Percentiles rank a stretch among this genome's conserved stretches.
These are phyloP conservation scores for Auricularia cornea DNA, from an alignment of 768 basidiomycete genomes.

Conservation along the genomic window DNA sequence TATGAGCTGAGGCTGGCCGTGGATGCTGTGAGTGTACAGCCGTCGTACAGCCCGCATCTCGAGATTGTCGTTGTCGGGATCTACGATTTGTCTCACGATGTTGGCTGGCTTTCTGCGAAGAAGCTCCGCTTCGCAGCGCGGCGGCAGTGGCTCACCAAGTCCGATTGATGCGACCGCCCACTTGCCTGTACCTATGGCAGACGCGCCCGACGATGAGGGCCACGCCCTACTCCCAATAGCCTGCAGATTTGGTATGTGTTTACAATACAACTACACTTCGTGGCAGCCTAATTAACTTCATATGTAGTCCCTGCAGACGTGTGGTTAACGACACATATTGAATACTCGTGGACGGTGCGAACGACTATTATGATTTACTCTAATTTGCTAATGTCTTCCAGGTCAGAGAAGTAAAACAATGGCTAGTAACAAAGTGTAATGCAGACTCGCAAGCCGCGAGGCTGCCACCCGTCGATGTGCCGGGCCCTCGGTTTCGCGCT, in stretches of 20 bases:
- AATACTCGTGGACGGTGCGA: slow-evolving; percentile 41
- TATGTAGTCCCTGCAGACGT: slow-evolving; percentile 59
- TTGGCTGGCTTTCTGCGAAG: too few species aligned
- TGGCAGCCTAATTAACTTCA: slow-evolving; percentile 1
- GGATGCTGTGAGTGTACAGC: too few species aligned
- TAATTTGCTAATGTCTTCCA: not conserved
- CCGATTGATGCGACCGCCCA: too few species aligned
- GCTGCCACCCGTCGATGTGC: slow-evolving; percentile 13
- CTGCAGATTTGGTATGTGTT: slow-evolving; percentile 47
- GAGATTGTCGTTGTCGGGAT: too few species aligned
- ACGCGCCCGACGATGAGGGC: not conserved
- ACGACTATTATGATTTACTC: too few species aligned
- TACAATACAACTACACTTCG: slow-evolving; percentile 1
- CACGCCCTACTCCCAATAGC: slow-evolving; percentile 32
- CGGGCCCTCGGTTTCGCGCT: slow-evolving; percentile 8
- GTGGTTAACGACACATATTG: slow-evolving; percentile 67
- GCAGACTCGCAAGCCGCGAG: not conserved
- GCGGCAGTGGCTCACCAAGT: too few species aligned
- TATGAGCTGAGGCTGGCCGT: too few species aligned
- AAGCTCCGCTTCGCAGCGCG: too few species aligned
- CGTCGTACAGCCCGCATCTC: too few species aligned
- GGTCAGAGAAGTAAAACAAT: slow-evolving; percentile 53
- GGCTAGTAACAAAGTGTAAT: slow-evolving; percentile 51
- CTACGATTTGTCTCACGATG: too few species aligned
- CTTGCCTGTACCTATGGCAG: too few species aligned